Conservation (phyloP, 2,329 filamentous ascomycete species). For the Fusarium abutilonis region DNA sequence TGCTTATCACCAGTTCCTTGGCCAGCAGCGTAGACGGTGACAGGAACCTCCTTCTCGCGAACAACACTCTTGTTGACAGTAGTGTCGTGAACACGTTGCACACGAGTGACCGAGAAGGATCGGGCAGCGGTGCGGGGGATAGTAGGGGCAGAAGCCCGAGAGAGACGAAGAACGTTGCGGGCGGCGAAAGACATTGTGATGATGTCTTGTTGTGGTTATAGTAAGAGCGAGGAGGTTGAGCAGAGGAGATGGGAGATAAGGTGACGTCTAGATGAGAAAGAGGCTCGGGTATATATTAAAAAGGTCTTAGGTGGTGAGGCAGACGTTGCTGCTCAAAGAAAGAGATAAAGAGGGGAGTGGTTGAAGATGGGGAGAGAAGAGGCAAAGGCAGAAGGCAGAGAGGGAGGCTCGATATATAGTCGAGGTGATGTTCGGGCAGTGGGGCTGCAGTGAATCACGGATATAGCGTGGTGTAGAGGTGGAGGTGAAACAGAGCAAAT, state of each 20-base stretch:
- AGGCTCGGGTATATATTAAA: slow-evolving; percentile 21
- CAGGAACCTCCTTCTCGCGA: slow-evolving; percentile 66
- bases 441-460: slow-evolving; percentile 34
- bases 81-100: slow-evolving; percentile 51
- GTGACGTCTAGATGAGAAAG: background rate
- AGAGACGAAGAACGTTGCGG: slow-evolving; percentile 50
- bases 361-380: slow-evolving; percentile 21
- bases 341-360: slow-evolving; percentile 6
- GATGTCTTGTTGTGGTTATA: slow-evolving; percentile 24
- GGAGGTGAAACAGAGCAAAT: slow-evolving; percentile 16
- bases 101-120: slow-evolving; percentile 49
- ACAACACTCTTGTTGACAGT: slow-evolving; percentile 62
- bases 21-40: slow-evolving; percentile 61
- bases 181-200: slow-evolving; percentile 51
- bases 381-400: slow-evolving; percentile 7
- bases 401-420: slow-evolving; percentile 43
- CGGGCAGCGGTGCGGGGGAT: slow-evolving; percentile 44
- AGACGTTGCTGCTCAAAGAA: slow-evolving; percentile 7
- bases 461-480: slow-evolving; percentile 27
- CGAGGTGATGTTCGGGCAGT: slow-evolving; percentile 13
- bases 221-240: background rate
- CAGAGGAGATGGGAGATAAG: slow-evolving; percentile 3
- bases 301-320: background rate
- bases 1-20: slow-evolving; percentile 63
- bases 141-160: slow-evolving; percentile 46